Percentiles rank a stretch among this genome's conserved stretches.
These are phyloP conservation scores for Neurospora sp. DNA, from an alignment of 495 filamentous ascomycete species.

Conservation along the genomic window DNA sequence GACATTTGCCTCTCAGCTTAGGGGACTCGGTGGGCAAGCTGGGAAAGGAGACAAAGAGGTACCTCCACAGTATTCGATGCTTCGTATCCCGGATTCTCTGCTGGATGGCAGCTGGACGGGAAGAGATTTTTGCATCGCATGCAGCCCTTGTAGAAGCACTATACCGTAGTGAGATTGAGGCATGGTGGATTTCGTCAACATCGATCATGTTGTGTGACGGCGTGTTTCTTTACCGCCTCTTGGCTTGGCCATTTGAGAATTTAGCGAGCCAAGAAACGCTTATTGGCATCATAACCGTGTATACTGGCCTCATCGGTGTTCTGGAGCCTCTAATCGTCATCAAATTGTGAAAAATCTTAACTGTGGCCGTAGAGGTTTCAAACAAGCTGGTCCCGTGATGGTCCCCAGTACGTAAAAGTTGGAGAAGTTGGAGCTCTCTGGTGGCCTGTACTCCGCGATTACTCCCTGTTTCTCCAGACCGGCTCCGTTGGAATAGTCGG, in stretches of 20 bases:
- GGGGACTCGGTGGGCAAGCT: not conserved
- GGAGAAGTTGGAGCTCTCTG: not conserved
- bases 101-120: not conserved
- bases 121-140: not conserved
- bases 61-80: not conserved
- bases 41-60: not conserved
- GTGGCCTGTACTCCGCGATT: not conserved
- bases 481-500: slow-evolving; percentile 6
- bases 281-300: slow-evolving; percentile 13
- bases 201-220: not conserved
- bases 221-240: slow-evolving; percentile 15
- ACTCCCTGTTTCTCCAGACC: not conserved
- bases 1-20: not conserved
- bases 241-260: slow-evolving; percentile 1
- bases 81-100: not conserved
- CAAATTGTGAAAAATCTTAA: slow-evolving; percentile 7
- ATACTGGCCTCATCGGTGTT: slow-evolving; percentile 11
- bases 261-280: not conserved
- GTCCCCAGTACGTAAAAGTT: slow-evolving; percentile 20
- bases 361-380: slow-evolving; percentile 5
- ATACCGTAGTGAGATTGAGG: not conserved
- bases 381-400: slow-evolving; percentile 19
- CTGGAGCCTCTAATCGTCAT: slow-evolving; percentile 1
- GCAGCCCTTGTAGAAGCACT: not conserved
- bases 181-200: not conserved